phyloP scores from a whole-genome alignment of 176 grass and related monocot species.

The Avena atlantica region DNA sequence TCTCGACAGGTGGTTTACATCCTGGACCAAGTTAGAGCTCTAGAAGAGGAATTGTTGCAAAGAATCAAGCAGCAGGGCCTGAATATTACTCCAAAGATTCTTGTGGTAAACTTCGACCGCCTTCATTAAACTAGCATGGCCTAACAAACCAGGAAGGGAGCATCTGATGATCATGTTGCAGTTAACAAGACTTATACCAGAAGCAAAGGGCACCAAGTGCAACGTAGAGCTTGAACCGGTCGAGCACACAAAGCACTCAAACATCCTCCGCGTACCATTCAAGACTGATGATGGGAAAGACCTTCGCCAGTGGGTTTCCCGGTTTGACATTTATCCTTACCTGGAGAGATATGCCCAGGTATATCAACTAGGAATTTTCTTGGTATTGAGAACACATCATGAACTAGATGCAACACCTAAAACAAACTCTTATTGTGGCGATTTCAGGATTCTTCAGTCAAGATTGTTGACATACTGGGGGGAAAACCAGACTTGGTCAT shows the following conservation, averaged over 20 bases:
- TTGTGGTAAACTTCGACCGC: slow-evolving; percentile 71
- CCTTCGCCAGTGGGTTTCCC: slow-evolving; percentile 68
- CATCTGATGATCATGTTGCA: slow-evolving; percentile 33
- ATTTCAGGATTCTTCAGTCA: slow-evolving; percentile 75
- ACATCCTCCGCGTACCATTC: slow-evolving; percentile 90
- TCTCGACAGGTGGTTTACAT: slow-evolving; percentile 85
- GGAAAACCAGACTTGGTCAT: slow-evolving; percentile 96
- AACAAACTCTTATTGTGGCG: background rate
- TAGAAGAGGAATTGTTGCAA: slow-evolving; percentile 86
- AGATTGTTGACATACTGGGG: slow-evolving; percentile 73
- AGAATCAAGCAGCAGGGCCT: slow-evolving; percentile 88
- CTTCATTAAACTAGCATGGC: background rate
- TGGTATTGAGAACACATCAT: background rate
- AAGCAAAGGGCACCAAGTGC: slow-evolving; percentile 91
- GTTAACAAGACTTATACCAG: slow-evolving; percentile 97
- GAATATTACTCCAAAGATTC: slow-evolving; percentile 76
- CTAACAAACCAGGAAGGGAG: background rate
- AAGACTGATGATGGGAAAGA: slow-evolving; percentile 65
- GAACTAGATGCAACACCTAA: background rate
- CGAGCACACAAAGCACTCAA: slow-evolving; percentile 66
- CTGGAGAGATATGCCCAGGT: slow-evolving; percentile 95
- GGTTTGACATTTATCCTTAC: slow-evolving; percentile 89
- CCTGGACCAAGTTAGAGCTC: slow-evolving; percentile 89
- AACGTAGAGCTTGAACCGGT: slow-evolving; percentile 88
- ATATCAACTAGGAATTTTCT: slow-evolving; percentile 14